A percentile compares a stretch with the other conserved stretches of the same genome.
Evolutionary conservation across 2,329 filamentous ascomycete species (phyloP).

Genomic region (Corynespora cassiicola): DNA sequence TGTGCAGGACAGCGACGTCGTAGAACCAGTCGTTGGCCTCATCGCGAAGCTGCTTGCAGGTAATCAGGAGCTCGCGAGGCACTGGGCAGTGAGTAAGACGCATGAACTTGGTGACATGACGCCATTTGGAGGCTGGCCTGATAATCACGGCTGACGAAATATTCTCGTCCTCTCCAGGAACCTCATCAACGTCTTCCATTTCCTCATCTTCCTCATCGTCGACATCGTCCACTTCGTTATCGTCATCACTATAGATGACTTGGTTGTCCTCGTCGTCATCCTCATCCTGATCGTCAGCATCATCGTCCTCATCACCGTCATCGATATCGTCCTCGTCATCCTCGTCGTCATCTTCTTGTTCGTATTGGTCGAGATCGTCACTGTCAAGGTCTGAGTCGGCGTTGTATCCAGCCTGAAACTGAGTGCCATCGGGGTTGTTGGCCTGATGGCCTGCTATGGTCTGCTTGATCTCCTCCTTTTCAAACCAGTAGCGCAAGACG

Average conservation of each 20-base stretch:
- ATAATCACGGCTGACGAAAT: conserved; percentile 18
- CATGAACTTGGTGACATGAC: conserved; percentile 42
- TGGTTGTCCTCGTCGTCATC: conserved; percentile 11
- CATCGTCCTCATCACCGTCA: conserved; percentile 4
- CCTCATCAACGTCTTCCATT: conserved; percentile 9
- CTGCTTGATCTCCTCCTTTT: conserved; percentile 36
- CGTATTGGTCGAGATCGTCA: conserved; percentile 13
- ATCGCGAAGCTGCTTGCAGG: conserved; percentile 33
- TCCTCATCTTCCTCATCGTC: conserved; percentile 12
- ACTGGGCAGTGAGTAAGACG: conserved; percentile 37
- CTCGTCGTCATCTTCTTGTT: conserved; percentile 8
- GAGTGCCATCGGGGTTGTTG: conserved; percentile 15
- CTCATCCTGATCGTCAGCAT: conserved; percentile 12
- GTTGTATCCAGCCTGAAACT: conserved; percentile 14
- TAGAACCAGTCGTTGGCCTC: conserved; percentile 44
- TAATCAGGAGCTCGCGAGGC: conserved; percentile 33
- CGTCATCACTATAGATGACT: too few relatives aligned
- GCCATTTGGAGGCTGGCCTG: conserved; percentile 33
- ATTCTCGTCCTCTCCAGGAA: conserved; percentile 4
- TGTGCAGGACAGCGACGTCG: conserved; percentile 32
- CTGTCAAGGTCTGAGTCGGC: conserved; percentile 12
- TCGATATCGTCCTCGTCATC: conserved; percentile 10
- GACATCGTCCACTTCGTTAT: conserved; percentile 14
- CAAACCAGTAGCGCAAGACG: conserved; percentile 42
- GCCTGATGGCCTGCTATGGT: conserved; percentile 15